A percentile compares a stretch with the other conserved stretches of the same genome.
These are phyloP conservation scores for Apophysomyces elegans DNA, from an alignment of 371 early-diverging fungal genomes.

Conservation along the genomic window DNA sequence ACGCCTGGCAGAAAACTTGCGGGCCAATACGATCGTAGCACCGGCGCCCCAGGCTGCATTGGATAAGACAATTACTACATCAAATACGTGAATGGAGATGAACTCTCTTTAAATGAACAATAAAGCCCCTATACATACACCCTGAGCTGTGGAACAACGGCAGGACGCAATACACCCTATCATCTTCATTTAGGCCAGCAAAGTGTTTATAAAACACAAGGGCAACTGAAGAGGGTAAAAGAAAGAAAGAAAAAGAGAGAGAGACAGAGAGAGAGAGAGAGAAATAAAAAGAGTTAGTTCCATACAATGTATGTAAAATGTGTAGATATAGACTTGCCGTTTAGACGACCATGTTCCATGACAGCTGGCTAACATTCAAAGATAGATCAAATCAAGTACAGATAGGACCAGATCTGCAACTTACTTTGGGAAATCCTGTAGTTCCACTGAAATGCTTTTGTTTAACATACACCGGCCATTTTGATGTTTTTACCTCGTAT, in stretches of 20 bases:
- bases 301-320: no score
- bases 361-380: no score
- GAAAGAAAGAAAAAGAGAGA: no score
- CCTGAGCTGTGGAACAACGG: conserved; percentile 37
- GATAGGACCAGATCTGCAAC: not conserved
- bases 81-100: not conserved
- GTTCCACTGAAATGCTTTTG: conserved; percentile 24
- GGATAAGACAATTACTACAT: conserved; percentile 12
- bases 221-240: not conserved
- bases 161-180: conserved; percentile 28
- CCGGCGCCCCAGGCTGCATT: conserved; percentile 16
- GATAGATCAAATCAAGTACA: no score
- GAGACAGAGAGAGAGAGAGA: no score
- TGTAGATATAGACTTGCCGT: no score
- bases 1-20: conserved; percentile 29
- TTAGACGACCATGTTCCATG: no score
- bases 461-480: not conserved
- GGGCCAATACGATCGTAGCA: conserved; percentile 25
- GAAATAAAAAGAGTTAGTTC: no score
- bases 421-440: conserved; percentile 28
- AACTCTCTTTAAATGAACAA: no score
- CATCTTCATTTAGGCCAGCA: conserved; percentile 15
- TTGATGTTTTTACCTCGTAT: conserved; percentile 11
- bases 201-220: conserved; percentile 7
- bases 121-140: conserved; percentile 7